Conservation (phyloP, 2,329 filamentous ascomycete genomes). For the Stachybotrys chartarum region DNA sequence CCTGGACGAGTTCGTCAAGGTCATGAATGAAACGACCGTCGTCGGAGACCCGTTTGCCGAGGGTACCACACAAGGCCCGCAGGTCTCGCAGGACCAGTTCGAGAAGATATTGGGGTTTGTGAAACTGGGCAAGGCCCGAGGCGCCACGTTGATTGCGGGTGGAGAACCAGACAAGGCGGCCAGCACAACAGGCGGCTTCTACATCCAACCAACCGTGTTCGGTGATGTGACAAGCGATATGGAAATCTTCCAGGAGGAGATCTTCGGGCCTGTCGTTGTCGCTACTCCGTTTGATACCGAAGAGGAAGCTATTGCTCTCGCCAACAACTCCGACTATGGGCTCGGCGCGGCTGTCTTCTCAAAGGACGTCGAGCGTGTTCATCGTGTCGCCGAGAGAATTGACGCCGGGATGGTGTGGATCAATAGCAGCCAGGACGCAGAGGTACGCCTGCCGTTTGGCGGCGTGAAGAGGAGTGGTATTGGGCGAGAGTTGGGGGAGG, state of each 20-base stretch:
- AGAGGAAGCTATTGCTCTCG: conserved; percentile 65
- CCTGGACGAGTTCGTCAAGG: conserved; percentile 65
- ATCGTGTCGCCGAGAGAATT: conserved; percentile 67
- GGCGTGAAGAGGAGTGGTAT: conserved; percentile 20
- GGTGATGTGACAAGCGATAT: conserved; percentile 57
- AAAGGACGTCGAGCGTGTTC: conserved; percentile 69
- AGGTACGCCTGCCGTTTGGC: conserved; percentile 16
- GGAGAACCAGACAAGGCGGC: conserved; percentile 20
- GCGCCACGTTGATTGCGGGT: conserved; percentile 17
- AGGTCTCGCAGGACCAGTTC: conserved; percentile 56
- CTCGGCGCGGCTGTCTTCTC: conserved; percentile 77
- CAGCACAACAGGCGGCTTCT: conserved; percentile 62
- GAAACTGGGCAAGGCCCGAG: conserved; percentile 18
- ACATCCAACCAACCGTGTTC: conserved; percentile 84
- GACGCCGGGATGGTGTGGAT: conserved; percentile 60
- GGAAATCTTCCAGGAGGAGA: conserved; percentile 85
- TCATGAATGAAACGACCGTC: conserved; percentile 43
- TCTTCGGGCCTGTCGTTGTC: conserved; percentile 78
- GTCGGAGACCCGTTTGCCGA: conserved; percentile 24
- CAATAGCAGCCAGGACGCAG: conserved; percentile 23
- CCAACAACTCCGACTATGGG: conserved; percentile 70
- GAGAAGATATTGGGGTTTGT: conserved; percentile 62
- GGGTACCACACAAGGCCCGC: conserved; percentile 28
- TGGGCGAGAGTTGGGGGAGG: conserved; percentile 16
- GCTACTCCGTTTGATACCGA: conserved; percentile 76